phyloP scores from a whole-genome alignment of 768 basidiomycete genomes.

The Collybia sp. region DNA sequence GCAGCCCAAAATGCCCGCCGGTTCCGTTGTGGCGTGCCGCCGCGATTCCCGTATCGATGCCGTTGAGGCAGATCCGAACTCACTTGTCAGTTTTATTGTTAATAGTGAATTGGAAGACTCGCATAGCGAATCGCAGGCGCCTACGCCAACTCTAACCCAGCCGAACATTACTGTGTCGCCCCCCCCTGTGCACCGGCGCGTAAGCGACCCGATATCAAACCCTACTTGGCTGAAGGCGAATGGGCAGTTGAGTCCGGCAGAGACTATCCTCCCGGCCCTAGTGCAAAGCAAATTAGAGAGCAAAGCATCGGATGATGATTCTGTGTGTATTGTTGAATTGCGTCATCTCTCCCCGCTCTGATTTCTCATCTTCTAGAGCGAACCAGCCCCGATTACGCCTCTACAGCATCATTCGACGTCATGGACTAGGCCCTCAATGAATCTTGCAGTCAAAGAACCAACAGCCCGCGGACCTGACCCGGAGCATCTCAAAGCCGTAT shows the following conservation, averaged over 20 bases:
- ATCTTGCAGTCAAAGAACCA: constrained; percentile 60
- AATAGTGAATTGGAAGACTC: constrained; percentile 68
- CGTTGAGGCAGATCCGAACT: constrained; percentile 40
- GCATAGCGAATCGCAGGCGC: constrained; percentile 14
- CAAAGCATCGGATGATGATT: constrained; percentile 45
- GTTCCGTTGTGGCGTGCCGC: constrained; percentile 70
- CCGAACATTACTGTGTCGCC: constrained; percentile 17
- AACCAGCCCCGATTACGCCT: constrained; percentile 42
- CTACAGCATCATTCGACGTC: constrained; percentile 38
- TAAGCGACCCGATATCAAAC: background rate
- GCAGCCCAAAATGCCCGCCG: constrained; percentile 70
- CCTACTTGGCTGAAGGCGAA: too few relatives aligned
- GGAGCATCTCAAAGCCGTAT: constrained; percentile 82
- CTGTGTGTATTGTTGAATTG: constrained; percentile 32
- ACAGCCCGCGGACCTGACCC: constrained; percentile 69
- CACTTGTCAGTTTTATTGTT: constrained; percentile 70
- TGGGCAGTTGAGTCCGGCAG: background rate
- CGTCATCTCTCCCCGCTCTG: background rate
- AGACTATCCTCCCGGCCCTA: constrained; percentile 18
- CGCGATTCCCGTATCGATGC: constrained; percentile 56
- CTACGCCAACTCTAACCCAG: constrained; percentile 14
- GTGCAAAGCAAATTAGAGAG: constrained; percentile 36
- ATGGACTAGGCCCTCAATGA: constrained; percentile 55
- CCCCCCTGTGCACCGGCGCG: constrained; percentile 3
- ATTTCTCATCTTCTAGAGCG: constrained; percentile 24